These are phyloP conservation scores for Kwoniella europaea DNA, from an alignment of 768 basidiomycete species.

Conservation along the genomic window DNA sequence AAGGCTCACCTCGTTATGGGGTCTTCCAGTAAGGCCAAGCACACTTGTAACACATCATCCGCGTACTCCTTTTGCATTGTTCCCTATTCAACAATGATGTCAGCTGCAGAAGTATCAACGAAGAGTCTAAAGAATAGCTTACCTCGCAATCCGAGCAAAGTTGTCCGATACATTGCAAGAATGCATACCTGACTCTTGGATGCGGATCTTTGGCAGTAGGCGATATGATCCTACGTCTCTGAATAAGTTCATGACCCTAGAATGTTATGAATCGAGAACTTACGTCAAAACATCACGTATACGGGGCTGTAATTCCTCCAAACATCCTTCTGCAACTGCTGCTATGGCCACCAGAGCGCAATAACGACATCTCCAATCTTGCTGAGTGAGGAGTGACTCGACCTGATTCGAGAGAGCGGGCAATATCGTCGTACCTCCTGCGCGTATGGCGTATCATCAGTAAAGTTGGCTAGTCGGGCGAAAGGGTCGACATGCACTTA, in stretches of 20 bases:
- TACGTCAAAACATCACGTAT: slow-evolving; percentile 81
- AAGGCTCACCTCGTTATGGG: slow-evolving; percentile 70
- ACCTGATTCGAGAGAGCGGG: slow-evolving; percentile 82
- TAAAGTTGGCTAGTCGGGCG: too few relatives aligned
- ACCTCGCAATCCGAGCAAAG: slow-evolving; percentile 88
- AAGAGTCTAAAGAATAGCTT: slow-evolving; percentile 24
- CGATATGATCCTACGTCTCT: slow-evolving; percentile 37
- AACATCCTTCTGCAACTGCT: slow-evolving; percentile 74
- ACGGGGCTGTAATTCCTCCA: slow-evolving; percentile 73
- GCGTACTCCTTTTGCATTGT: slow-evolving; percentile 76
- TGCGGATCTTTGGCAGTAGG: slow-evolving; percentile 80
- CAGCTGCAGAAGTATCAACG: too few relatives aligned
- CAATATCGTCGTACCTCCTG: slow-evolving; percentile 73
- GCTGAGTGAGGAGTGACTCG: slow-evolving; percentile 77
- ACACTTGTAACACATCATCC: slow-evolving; percentile 69
- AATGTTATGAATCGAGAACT: slow-evolving; percentile 43
- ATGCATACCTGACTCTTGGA: slow-evolving; percentile 74
- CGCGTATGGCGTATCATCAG: too few relatives aligned
- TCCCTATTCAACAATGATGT: slow-evolving; percentile 61
- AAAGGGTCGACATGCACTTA: too few relatives aligned
- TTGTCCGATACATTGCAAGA: slow-evolving; percentile 82
- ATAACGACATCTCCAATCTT: slow-evolving; percentile 83
- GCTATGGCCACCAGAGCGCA: slow-evolving; percentile 87
- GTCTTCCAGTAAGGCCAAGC: slow-evolving; percentile 75
- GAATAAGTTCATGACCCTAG: not conserved